Percentiles rank a stretch among this genome's conserved stretches.
phyloP scores from a whole-genome alignment of 2,329 filamentous ascomycete species.

The Sporothrix schenckii region DNA sequence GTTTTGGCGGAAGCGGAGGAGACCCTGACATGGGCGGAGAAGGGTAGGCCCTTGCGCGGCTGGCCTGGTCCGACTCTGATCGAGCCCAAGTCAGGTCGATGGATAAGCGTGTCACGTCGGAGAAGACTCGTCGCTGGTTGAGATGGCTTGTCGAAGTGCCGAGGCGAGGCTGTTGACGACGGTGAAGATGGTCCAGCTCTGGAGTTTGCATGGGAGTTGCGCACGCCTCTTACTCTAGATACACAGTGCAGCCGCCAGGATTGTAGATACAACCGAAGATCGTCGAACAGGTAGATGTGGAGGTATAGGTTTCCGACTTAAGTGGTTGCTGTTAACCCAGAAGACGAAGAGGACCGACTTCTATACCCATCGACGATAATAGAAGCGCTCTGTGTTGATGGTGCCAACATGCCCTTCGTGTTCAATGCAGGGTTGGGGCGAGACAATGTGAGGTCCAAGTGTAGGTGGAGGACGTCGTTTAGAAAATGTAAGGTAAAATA shows the following conservation, averaged over 20 bases:
- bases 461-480: not conserved
- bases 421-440: not conserved
- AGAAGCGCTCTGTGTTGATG: not conserved
- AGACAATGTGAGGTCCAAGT: not conserved
- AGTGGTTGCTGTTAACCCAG: not conserved
- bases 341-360: not conserved
- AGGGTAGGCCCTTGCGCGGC: conserved; percentile 64
- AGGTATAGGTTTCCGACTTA: not conserved
- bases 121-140: conserved; percentile 62
- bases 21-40: conserved; percentile 76
- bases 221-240: conserved; percentile 25
- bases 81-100: conserved; percentile 60
- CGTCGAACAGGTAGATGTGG: not conserved
- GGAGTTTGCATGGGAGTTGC: conserved; percentile 58
- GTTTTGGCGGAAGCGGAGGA: conserved; percentile 62
- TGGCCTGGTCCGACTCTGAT: conserved; percentile 57
- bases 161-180: conserved; percentile 38
- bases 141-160: conserved; percentile 53
- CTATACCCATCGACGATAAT: conserved; percentile 11
- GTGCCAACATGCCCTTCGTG: conserved; percentile 30
- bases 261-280: not conserved
- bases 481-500: not conserved
- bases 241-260: not conserved
- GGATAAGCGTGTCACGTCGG: conserved; percentile 58
- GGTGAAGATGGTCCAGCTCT: conserved; percentile 41